These are phyloP conservation scores for Apiospora pterosperma DNA, from an alignment of 2,329 filamentous ascomycete species.

Conservation along the genomic window DNA sequence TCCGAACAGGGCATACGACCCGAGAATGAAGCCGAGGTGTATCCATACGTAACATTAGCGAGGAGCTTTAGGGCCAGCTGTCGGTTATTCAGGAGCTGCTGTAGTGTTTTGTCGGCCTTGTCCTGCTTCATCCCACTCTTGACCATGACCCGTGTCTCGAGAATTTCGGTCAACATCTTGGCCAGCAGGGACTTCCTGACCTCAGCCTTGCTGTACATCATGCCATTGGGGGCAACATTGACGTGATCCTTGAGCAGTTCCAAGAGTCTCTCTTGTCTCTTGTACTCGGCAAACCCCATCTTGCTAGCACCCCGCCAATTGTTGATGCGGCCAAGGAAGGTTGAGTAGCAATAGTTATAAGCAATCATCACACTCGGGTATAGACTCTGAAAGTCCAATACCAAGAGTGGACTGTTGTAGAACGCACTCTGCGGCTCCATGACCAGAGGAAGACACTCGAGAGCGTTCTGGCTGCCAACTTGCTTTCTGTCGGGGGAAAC, in stretches of 20 bases:
- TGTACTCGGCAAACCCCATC: slow-evolving; percentile 90
- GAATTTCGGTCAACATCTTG: slow-evolving; percentile 93
- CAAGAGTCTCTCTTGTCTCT: slow-evolving; percentile 70
- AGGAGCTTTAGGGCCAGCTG: slow-evolving; percentile 93
- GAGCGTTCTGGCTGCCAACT: slow-evolving; percentile 87
- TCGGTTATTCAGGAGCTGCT: slow-evolving; percentile 86
- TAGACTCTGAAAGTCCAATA: slow-evolving; percentile 92
- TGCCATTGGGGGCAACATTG: slow-evolving; percentile 92
- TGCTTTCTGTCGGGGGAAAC: slow-evolving; percentile 89
- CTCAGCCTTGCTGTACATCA: slow-evolving; percentile 86
- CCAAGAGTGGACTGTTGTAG: slow-evolving; percentile 83
- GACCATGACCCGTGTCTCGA: slow-evolving; percentile 96
- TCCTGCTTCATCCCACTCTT: slow-evolving; percentile 95
- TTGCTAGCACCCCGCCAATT: slow-evolving; percentile 83
- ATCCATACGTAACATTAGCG: slow-evolving; percentile 98
- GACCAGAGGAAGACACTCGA: slow-evolving; percentile 90
- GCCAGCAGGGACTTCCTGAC: slow-evolving; percentile 88
- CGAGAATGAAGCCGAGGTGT: slow-evolving; percentile 94
- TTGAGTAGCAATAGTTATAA: slow-evolving; percentile 99
- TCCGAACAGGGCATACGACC: slow-evolving; percentile 97
- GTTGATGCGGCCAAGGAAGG: slow-evolving; percentile 81
- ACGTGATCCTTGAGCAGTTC: slow-evolving; percentile 79
- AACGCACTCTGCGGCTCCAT: slow-evolving; percentile 98
- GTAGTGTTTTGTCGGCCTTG: slow-evolving; percentile 80
- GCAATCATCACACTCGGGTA: slow-evolving; percentile 99